phyloP scores from a whole-genome alignment of 331 rosid genomes.

The Cydonia oblonga region DNA sequence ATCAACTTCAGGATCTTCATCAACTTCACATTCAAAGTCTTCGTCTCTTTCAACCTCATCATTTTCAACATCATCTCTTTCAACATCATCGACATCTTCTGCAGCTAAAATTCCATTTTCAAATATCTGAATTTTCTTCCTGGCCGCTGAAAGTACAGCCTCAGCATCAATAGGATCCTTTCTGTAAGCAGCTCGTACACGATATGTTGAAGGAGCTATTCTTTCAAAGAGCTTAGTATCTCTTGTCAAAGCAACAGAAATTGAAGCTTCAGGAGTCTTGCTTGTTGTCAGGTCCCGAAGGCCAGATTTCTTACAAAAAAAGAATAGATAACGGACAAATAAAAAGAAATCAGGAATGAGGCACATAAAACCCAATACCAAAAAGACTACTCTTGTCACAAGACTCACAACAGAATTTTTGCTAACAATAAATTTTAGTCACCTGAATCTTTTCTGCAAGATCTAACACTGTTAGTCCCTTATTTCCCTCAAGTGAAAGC shows the following conservation, averaged over 20 bases:
- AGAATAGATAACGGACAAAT: not conserved
- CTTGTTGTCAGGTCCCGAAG: constrained; percentile 97
- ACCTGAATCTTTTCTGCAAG: constrained; percentile 99
- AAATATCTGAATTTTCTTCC: constrained; percentile 91
- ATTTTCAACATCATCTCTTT: constrained; percentile 89
- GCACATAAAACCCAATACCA: not conserved
- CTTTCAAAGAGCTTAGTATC: constrained; percentile 97
- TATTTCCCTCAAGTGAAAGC: constrained; percentile 87
- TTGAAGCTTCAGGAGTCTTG: constrained; percentile 98
- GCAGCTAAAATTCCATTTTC: constrained; percentile 84
- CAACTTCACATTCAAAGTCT: constrained; percentile 91
- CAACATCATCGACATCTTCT: constrained; percentile 85
- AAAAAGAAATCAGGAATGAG: constrained; percentile 20
- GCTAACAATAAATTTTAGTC: not conserved
- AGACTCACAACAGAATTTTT: not conserved
- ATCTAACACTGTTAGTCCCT: constrained; percentile 83
- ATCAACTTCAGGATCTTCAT: constrained; percentile 93
- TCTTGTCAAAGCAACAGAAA: constrained; percentile 98
- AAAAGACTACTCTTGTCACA: not conserved
- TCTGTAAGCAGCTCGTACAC: constrained; percentile 82
- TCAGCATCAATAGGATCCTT: constrained; percentile 91
- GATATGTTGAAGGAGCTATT: constrained; percentile 96
- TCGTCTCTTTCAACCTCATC: constrained; percentile 96
- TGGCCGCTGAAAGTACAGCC: constrained; percentile 75
- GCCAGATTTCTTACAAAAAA: constrained; percentile 68